Evolutionary conservation across 306 rosid species (phyloP), one percentile per base, ranked within the genome.

Genomic region (Acacia acuminata): DNA sequence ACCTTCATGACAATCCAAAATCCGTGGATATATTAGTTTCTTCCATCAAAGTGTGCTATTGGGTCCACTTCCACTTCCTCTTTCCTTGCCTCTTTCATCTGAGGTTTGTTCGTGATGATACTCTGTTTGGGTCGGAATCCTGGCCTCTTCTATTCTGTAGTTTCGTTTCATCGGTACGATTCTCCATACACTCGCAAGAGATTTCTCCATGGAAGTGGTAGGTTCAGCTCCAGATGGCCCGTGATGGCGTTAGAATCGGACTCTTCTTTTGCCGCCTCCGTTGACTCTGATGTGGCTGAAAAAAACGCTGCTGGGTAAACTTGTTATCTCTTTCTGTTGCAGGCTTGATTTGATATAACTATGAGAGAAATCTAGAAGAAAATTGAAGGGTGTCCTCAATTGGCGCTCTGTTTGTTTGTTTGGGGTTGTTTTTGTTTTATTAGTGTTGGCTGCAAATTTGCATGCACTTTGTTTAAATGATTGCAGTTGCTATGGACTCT

Each of bases 201-300:
- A 77, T 78, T 86, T 60, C 63, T 43, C 51, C 38, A 50, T 75
- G 79, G 71, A 53, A 77, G 69, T 56, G 83, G 15, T 63, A 70
- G 47, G 65, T 55, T 79, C 47, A 70, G 71, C 77, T 82, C 81
- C 11, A 90, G 77, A 75, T 86, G 90, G 89, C 87, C 88, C 16
- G 51, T 85, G 22, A 84, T 77, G 90, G 92, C 94, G 10, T 86
- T 90, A 19, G 97, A 93, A 1, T 75, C 94, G 1, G 88, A 88
- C 3, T 83, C 90, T 71, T 87, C 92, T 78, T 91, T 86, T 73
- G 87, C 94, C 32, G 67, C 94, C 0, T 86, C 98, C 27, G 7
- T 89, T 5, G 93, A 91, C 15, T 85, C 98, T 71, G 94, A 93
- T 70, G 20, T 91, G 3, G 15, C 89, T 8, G 94, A 94, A 48